A percentile compares a stretch with the other conserved stretches of the same genome.
phyloP scores from a whole-genome alignment of 805 yeast genomes.

The Candida glaebosa region DNA sequence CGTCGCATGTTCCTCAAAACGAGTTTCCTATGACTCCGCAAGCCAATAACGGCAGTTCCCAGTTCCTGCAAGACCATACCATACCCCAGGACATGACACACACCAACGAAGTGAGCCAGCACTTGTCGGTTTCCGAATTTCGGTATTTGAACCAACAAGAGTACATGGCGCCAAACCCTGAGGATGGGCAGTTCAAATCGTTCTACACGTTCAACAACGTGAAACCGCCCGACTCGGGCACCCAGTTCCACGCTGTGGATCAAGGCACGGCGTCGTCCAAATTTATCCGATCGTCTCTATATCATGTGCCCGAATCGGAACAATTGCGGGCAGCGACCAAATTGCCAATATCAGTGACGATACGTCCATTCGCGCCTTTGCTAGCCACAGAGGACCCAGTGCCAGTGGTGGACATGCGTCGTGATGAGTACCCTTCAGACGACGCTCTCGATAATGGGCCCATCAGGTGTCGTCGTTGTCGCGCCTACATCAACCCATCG shows the following conservation, averaged over 20 bases:
- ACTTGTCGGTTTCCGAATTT: slow-evolving; percentile 9
- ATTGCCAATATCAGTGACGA: slow-evolving; percentile 76
- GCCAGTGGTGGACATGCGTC: slow-evolving; percentile 63
- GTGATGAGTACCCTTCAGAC: slow-evolving; percentile 4
- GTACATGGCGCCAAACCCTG: slow-evolving; percentile 22
- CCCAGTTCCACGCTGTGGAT: slow-evolving; percentile 65
- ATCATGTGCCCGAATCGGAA: slow-evolving; percentile 75
- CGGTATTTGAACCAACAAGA: slow-evolving; percentile 22
- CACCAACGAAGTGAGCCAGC: slow-evolving; percentile 1
- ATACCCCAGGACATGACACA: slow-evolving; percentile 3
- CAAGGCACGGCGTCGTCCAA: slow-evolving; percentile 85
- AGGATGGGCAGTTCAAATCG: slow-evolving; percentile 34
- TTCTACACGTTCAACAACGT: slow-evolving; percentile 76
- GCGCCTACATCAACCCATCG: slow-evolving; percentile 84
- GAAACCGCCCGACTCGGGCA: slow-evolving; percentile 79
- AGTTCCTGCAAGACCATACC: neutral
- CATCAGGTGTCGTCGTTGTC: slow-evolving; percentile 87
- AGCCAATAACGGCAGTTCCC: neutral
- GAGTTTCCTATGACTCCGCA: neutral
- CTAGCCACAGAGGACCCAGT: slow-evolving; percentile 50
- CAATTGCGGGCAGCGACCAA: slow-evolving; percentile 63
- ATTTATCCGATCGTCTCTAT: slow-evolving; percentile 73
- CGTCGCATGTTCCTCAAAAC: neutral
- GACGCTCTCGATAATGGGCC: slow-evolving; percentile 52
- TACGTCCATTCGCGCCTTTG: slow-evolving; percentile 79